A percentile compares a stretch with the other conserved stretches of the same genome.
These are phyloP conservation scores for Coprinopsis cinerea DNA, from an alignment of 768 basidiomycete species.

Conservation along the genomic window DNA sequence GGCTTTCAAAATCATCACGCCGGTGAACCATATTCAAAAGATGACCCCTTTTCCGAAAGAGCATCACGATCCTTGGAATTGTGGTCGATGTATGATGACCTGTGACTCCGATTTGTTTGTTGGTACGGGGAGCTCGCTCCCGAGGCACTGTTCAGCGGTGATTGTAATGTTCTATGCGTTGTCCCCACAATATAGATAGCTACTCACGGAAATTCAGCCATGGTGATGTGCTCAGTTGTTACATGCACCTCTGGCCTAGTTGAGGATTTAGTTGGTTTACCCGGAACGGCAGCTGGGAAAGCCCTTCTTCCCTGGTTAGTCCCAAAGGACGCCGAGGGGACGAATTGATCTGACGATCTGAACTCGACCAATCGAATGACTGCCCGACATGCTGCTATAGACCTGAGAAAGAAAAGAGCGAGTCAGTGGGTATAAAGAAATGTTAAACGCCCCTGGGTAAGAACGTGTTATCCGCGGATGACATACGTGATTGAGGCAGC, in stretches of 20 bases:
- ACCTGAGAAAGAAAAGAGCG: too few species aligned
- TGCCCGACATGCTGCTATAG: slow-evolving; percentile 62
- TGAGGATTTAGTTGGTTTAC: slow-evolving; percentile 24
- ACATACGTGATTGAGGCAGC: slow-evolving; percentile 60
- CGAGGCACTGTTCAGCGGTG: slow-evolving; percentile 10
- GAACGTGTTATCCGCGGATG: slow-evolving; percentile 1
- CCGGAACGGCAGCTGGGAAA: slow-evolving; percentile 13
- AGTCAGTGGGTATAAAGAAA: too few species aligned
- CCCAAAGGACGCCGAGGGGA: slow-evolving; percentile 38
- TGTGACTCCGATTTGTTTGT: slow-evolving; percentile 12
- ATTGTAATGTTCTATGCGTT: neutral
- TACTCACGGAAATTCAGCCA: slow-evolving; percentile 49
- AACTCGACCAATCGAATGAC: slow-evolving; percentile 63
- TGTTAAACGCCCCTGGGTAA: neutral
- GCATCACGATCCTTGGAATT: slow-evolving; percentile 7
- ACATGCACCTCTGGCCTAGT: slow-evolving; percentile 47
- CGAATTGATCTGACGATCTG: slow-evolving; percentile 37
- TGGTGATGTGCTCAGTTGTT: slow-evolving; percentile 55
- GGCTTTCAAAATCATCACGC: neutral
- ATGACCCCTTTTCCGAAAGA: slow-evolving; percentile 9
- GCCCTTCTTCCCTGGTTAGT: slow-evolving; percentile 26
- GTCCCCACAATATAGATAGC: neutral
- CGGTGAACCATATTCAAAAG: slow-evolving; percentile 9
- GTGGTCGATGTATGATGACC: slow-evolving; percentile 12
- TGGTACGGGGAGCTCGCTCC: slow-evolving; percentile 19